A percentile compares a stretch with the other conserved stretches of the same genome.
Evolutionary conservation across 495 filamentous ascomycete species (phyloP).

Genomic region (Pseudomonodictys pantanalensis): DNA sequence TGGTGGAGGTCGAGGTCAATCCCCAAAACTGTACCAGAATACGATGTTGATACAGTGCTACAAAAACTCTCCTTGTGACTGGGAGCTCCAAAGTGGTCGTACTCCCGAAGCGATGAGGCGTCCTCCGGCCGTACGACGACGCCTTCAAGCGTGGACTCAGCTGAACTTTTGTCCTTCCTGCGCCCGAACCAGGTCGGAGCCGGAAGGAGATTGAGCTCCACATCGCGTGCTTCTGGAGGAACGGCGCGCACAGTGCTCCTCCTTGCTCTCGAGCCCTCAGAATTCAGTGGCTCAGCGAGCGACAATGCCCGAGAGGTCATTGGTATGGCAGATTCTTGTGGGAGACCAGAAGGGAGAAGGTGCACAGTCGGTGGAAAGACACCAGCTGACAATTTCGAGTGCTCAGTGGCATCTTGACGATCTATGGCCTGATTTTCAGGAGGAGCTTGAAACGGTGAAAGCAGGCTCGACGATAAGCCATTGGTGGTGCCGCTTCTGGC

Average conservation of each 20-base stretch:
- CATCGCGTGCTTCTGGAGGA: not conserved
- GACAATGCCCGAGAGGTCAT: not conserved
- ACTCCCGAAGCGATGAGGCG: conserved; percentile 20
- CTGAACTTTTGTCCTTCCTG: conserved; percentile 13
- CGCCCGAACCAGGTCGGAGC: not conserved
- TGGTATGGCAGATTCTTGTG: not conserved
- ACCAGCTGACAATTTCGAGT: not conserved
- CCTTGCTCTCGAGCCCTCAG: not conserved
- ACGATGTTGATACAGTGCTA: conserved; percentile 14
- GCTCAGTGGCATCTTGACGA: not conserved
- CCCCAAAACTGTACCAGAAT: conserved; percentile 23
- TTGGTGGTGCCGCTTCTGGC: not conserved
- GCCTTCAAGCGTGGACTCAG: conserved; percentile 11
- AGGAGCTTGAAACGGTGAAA: not conserved
- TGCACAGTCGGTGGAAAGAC: not conserved
- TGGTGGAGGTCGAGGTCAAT: conserved; percentile 27
- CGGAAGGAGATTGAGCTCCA: not conserved
- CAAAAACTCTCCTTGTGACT: conserved; percentile 15
- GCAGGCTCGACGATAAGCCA: not conserved
- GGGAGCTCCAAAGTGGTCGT: conserved; percentile 7
- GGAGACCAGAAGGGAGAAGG: not conserved
- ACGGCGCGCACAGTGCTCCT: not conserved
- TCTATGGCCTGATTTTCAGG: not conserved
- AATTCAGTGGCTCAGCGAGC: not conserved
- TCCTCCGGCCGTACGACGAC: conserved; percentile 6